These are phyloP conservation scores for Magnusiomyces tetraspermus DNA, from an alignment of 1,139 yeast species.

Conservation along the genomic window DNA sequence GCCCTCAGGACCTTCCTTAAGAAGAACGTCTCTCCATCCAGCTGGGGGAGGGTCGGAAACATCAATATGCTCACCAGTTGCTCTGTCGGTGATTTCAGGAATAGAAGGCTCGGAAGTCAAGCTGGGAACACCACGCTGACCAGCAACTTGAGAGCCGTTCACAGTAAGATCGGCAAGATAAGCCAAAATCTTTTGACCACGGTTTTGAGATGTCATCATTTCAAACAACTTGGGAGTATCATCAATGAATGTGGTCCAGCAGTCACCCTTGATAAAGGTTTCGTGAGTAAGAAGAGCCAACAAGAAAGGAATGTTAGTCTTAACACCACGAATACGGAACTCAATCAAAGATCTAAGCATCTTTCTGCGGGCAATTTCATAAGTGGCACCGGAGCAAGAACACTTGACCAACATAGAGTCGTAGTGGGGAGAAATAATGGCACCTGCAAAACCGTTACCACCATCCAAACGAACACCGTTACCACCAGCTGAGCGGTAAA, in stretches of 20 bases:
- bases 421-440: slow-evolving; percentile 92
- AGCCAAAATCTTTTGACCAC: slow-evolving; percentile 86
- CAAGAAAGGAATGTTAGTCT: slow-evolving; percentile 93
- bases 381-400: slow-evolving; percentile 91
- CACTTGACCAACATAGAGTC: slow-evolving; percentile 98
- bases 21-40: slow-evolving; percentile 88
- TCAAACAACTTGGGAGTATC: slow-evolving; percentile 95
- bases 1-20: slow-evolving; percentile 77
- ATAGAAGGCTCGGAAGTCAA: slow-evolving; percentile 63
- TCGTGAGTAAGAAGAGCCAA: slow-evolving; percentile 88
- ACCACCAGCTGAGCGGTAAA: slow-evolving; percentile 98
- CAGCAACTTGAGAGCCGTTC: slow-evolving; percentile 90
- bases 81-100: slow-evolving; percentile 55
- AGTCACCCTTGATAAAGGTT: slow-evolving; percentile 75
- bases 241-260: slow-evolving; percentile 98
- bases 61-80: slow-evolving; percentile 51
- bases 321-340: slow-evolving; percentile 97
- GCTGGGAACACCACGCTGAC: slow-evolving; percentile 89
- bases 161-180: slow-evolving; percentile 89
- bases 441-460: slow-evolving; percentile 99
- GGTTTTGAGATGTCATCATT: slow-evolving; percentile 89
- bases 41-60: slow-evolving; percentile 46
- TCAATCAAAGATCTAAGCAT: slow-evolving; percentile 95
- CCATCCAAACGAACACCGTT: slow-evolving; percentile 98
- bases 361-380: slow-evolving; percentile 93